A percentile compares a stretch with the other conserved stretches of the same genome.
These are phyloP conservation scores for Chalara sp. DNA, from an alignment of 2,329 filamentous ascomycete species.

Conservation along the genomic window DNA sequence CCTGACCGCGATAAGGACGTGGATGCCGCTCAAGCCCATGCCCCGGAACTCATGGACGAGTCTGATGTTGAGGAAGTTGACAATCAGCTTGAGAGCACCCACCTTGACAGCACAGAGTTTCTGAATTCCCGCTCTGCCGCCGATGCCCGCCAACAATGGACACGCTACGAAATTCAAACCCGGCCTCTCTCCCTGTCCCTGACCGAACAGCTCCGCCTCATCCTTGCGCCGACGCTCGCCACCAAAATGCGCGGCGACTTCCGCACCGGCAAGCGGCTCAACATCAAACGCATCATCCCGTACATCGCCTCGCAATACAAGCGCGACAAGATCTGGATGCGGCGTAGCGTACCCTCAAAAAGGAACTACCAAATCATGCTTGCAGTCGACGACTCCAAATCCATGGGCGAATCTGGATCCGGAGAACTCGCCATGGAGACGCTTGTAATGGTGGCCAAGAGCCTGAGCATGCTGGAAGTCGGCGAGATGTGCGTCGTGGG, in stretches of 20 bases:
- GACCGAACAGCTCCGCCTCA: constrained; percentile 90
- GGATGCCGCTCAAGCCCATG: constrained; percentile 41
- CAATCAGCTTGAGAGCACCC: constrained; percentile 65
- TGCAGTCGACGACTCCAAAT: constrained; percentile 90
- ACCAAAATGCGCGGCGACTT: constrained; percentile 96
- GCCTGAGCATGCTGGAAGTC: constrained; percentile 85
- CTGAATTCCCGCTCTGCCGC: constrained; percentile 32
- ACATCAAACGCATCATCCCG: constrained; percentile 98
- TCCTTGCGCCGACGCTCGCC: constrained; percentile 87
- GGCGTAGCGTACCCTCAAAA: constrained; percentile 83
- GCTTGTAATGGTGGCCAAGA: constrained; percentile 81
- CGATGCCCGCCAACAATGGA: constrained; percentile 72
- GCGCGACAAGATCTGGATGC: constrained; percentile 99
- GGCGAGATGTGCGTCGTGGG: constrained; percentile 89
- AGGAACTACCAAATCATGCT: constrained; percentile 96
- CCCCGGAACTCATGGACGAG: constrained; percentile 28
- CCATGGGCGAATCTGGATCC: constrained; percentile 77
- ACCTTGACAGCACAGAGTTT: constrained; percentile 40
- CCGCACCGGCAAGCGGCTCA: constrained; percentile 94
- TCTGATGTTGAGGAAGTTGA: constrained; percentile 28
- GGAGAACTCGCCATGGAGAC: constrained; percentile 86
- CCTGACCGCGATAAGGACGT: constrained; percentile 40
- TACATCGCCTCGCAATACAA: constrained; percentile 99
- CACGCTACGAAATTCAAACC: constrained; percentile 74
- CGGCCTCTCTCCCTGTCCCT: constrained; percentile 81